These are phyloP conservation scores for Cronartium quercuum DNA, from an alignment of 1,284 basidiomycete genomes.

Conservation along the genomic window DNA sequence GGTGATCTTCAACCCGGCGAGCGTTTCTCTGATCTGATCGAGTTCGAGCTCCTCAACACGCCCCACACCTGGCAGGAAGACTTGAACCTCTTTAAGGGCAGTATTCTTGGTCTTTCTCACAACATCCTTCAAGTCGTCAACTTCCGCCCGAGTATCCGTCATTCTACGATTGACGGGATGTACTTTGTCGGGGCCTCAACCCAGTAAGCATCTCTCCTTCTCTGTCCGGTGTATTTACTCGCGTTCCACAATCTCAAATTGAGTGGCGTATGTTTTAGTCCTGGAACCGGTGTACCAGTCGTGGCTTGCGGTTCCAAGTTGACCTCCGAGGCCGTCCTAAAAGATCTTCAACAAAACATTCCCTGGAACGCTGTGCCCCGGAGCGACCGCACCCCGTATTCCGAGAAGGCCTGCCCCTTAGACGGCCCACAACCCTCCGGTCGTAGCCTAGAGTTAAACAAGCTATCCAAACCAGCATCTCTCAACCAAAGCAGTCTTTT, in stretches of 20 bases:
- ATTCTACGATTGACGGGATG: constrained; percentile 41
- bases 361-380: constrained; percentile 14
- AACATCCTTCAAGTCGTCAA: constrained; percentile 49
- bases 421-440: background rate
- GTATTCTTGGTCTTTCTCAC: constrained; percentile 50
- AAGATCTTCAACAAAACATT: constrained; percentile 41
- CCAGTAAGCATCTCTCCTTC: constrained; percentile 4
- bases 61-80: constrained; percentile 51
- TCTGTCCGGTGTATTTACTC: background rate
- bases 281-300: constrained; percentile 49
- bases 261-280: constrained; percentile 40
- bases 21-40: constrained; percentile 42
- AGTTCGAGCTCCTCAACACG: constrained; percentile 46
- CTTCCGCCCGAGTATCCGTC: constrained; percentile 48
- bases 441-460: constrained; percentile 10
- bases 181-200: constrained; percentile 37
- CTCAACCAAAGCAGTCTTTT: background rate
- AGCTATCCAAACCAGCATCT: background rate
- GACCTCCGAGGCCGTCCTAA: constrained; percentile 45
- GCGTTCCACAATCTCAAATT: background rate
- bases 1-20: constrained; percentile 31
- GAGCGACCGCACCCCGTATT: constrained; percentile 12
- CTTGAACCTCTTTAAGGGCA: constrained; percentile 51
- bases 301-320: constrained; percentile 42
- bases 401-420: constrained; percentile 1